phyloP scores from a whole-genome alignment of 257 asterid genomes.

The Ilex asprella region DNA sequence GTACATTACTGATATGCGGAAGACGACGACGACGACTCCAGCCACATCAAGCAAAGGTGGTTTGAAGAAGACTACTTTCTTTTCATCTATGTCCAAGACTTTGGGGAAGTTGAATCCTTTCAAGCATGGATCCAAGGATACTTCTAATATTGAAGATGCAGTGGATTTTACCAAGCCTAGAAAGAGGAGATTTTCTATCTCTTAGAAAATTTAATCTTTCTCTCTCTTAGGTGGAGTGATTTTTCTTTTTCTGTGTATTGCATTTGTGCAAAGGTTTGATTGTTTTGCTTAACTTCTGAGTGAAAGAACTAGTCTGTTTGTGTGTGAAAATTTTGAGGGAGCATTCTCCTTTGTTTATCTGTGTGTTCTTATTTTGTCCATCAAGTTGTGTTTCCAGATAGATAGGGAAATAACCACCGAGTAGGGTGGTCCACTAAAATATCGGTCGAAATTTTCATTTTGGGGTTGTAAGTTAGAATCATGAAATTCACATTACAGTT shows the following conservation, averaged over 20 bases:
- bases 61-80: constrained; percentile 47
- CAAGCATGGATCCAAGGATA: constrained; percentile 84
- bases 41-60: constrained; percentile 36
- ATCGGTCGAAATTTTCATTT: no score
- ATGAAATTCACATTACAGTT: no score
- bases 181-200: constrained; percentile 87
- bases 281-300: neutral
- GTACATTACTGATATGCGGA: constrained; percentile 62
- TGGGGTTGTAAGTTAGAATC: no score
- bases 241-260: constrained; percentile 12
- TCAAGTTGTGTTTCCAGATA: no score
- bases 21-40: constrained; percentile 1
- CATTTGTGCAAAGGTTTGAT: constrained; percentile 31
- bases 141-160: constrained; percentile 52
- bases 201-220: constrained; percentile 20
- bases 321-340: no score
- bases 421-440: no score
- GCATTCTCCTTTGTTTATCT: no score
- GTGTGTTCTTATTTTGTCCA: no score
- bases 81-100: constrained; percentile 74
- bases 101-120: constrained; percentile 81
- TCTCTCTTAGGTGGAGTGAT: neutral
- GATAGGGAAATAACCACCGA: no score
- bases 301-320: no score
- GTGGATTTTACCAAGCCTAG: constrained; percentile 75